A percentile compares a stretch with the other conserved stretches of the same genome.
Evolutionary conservation across 2,329 filamentous ascomycete species (phyloP).

Genomic region (Paecilomyces fulvus): DNA sequence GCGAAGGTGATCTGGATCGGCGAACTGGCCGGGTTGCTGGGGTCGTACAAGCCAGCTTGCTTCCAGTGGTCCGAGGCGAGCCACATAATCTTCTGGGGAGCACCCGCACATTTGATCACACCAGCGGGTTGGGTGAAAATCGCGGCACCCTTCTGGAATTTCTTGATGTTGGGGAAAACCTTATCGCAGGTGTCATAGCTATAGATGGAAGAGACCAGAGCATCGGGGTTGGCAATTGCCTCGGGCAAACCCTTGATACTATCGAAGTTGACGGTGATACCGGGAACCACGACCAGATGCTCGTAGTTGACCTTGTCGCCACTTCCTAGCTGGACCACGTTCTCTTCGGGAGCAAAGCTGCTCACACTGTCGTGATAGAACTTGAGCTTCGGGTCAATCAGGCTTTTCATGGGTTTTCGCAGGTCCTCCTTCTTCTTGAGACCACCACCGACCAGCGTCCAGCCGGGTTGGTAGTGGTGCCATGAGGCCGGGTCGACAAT

Average conservation of each 20-base stretch:
- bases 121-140: slow-evolving; percentile 54
- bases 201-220: slow-evolving; percentile 50
- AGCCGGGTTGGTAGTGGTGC: slow-evolving; percentile 63
- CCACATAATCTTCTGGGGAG: slow-evolving; percentile 57
- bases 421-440: slow-evolving; percentile 56
- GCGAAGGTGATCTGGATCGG: slow-evolving; percentile 48
- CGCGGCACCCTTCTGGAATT: slow-evolving; percentile 42
- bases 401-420: slow-evolving; percentile 39
- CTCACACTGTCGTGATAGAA: slow-evolving; percentile 49
- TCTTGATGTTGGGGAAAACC: slow-evolving; percentile 42
- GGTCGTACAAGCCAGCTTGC: slow-evolving; percentile 43
- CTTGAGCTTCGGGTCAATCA: slow-evolving; percentile 54
- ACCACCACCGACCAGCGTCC: slow-evolving; percentile 60
- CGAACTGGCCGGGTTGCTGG: slow-evolving; percentile 30
- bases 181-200: slow-evolving; percentile 49
- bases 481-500: slow-evolving; percentile 54
- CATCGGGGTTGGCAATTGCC: slow-evolving; percentile 42
- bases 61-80: slow-evolving; percentile 54
- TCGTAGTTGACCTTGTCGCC: slow-evolving; percentile 54
- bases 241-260: slow-evolving; percentile 50
- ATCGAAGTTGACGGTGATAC: slow-evolving; percentile 44
- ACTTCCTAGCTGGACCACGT: slow-evolving; percentile 46
- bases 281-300: slow-evolving; percentile 56
- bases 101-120: slow-evolving; percentile 53
- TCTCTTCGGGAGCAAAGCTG: slow-evolving; percentile 48